These are phyloP conservation scores for Tricholoma hemisulphureum DNA, from an alignment of 768 basidiomycete genomes.

Conservation along the genomic window DNA sequence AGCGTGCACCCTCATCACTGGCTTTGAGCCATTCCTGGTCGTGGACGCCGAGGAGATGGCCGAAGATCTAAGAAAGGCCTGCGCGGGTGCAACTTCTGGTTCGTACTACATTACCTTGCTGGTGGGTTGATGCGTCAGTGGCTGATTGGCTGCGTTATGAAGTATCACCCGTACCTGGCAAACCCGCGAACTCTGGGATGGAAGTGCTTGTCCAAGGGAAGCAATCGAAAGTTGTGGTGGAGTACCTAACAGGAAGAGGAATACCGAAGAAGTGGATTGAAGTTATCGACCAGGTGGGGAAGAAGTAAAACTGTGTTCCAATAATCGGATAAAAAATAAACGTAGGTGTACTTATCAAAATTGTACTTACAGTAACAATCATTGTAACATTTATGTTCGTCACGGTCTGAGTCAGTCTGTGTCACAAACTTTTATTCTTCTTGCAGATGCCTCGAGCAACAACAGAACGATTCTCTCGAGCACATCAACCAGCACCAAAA, in stretches of 20 bases:
- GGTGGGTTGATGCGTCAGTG: not conserved
- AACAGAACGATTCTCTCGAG: conserved; percentile 65
- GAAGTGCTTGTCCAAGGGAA: conserved; percentile 88
- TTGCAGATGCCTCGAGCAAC: conserved; percentile 91
- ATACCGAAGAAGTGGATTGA: conserved; percentile 84
- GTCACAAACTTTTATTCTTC: no score
- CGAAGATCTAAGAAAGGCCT: conserved; percentile 72
- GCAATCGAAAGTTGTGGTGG: conserved; percentile 63
- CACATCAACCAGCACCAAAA: conserved; percentile 63
- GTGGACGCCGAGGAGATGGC: conserved; percentile 70
- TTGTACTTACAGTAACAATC: no score
- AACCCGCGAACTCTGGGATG: conserved; percentile 44
- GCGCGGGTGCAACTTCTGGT: conserved; percentile 82
- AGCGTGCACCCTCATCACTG: conserved; percentile 71
- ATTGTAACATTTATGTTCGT: no score
- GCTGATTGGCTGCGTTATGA: conserved; percentile 2
- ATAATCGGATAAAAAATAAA: no score
- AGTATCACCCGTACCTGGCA: conserved; percentile 66
- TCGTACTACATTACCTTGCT: conserved; percentile 18
- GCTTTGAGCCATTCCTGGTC: conserved; percentile 73
- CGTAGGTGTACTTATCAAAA: conserved; percentile 3
- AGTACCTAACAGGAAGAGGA: conserved; percentile 65
- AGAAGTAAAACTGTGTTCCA: conserved; percentile 41
- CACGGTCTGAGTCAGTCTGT: no score
- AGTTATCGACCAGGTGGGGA: conserved; percentile 43